Percentiles rank a stretch among this genome's conserved stretches.
These are phyloP conservation scores for Melampsora allii-populina DNA, from an alignment of 1,284 basidiomycete genomes.

Conservation along the genomic window DNA sequence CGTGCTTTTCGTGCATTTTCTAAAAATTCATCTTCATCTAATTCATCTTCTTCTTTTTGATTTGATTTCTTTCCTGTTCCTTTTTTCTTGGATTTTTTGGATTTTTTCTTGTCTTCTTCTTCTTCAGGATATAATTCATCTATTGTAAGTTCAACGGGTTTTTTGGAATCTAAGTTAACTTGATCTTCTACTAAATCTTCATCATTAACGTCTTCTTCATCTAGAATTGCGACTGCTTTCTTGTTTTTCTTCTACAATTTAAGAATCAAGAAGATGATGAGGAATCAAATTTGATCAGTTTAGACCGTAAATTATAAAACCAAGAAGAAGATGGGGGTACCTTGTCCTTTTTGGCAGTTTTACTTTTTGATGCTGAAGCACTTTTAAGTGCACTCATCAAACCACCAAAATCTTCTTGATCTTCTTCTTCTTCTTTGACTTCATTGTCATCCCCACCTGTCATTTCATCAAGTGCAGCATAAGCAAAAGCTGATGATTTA, in stretches of 20 bases:
- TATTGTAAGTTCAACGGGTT: constrained; percentile 8
- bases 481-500: constrained; percentile 18
- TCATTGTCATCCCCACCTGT: constrained; percentile 3
- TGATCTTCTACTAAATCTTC: neutral
- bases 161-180: neutral
- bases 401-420: constrained; percentile 21
- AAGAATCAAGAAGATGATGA: neutral
- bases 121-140: constrained; percentile 39
- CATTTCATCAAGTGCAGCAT: neutral
- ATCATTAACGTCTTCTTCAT: neutral
- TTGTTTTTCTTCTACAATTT: neutral
- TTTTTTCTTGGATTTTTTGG: constrained; percentile 32
- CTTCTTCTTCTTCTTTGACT: neutral
- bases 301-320: neutral
- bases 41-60: constrained; percentile 1
- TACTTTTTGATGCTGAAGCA: constrained; percentile 2
- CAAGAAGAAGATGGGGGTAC: neutral
- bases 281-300: neutral
- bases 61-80: neutral
- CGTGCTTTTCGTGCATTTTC: constrained; percentile 38
- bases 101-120: constrained; percentile 15
- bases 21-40: constrained; percentile 35
- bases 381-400: constrained; percentile 31
- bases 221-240: neutral
- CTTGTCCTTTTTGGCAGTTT: constrained; percentile 19